phyloP scores from a whole-genome alignment of 1,139 yeast species.

The Blastobotrys buckinghamii region DNA sequence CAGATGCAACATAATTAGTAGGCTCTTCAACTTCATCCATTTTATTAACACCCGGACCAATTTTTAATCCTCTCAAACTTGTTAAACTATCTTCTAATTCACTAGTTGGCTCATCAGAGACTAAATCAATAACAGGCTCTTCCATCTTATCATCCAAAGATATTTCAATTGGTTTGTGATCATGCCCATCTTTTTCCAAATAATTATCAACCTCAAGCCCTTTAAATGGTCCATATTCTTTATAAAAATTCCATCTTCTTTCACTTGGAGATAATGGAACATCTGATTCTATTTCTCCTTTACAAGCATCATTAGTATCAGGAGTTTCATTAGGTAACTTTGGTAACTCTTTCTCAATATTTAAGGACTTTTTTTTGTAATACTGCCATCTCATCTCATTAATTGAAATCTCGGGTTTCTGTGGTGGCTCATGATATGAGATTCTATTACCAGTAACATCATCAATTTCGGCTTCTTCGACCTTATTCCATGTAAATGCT shows the following conservation, averaged over 20 bases:
- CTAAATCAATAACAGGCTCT: no score
- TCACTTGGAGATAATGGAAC: constrained; percentile 2
- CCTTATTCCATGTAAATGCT: background rate
- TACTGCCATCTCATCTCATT: background rate
- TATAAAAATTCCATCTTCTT: background rate
- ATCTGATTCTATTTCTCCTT: no score
- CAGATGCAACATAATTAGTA: no score
- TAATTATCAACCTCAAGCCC: background rate
- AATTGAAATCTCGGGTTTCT: background rate
- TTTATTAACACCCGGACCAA: no score
- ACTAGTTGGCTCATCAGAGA: no score
- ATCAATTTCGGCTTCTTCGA: background rate
- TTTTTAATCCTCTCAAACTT: no score
- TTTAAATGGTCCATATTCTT: background rate
- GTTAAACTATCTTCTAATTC: no score
- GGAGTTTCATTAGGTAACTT: background rate
- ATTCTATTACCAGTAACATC: background rate
- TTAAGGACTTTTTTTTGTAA: background rate
- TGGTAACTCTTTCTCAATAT: background rate
- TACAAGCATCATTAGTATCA: no score
- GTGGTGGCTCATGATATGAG: background rate
- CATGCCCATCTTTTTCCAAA: background rate
- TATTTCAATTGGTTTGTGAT: background rate
- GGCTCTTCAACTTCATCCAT: no score
- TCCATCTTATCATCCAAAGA: no score